A percentile compares a stretch with the other conserved stretches of the same genome.
phyloP scores from a whole-genome alignment of 176 grass and related monocot species.

The Cenchrus americanus region DNA sequence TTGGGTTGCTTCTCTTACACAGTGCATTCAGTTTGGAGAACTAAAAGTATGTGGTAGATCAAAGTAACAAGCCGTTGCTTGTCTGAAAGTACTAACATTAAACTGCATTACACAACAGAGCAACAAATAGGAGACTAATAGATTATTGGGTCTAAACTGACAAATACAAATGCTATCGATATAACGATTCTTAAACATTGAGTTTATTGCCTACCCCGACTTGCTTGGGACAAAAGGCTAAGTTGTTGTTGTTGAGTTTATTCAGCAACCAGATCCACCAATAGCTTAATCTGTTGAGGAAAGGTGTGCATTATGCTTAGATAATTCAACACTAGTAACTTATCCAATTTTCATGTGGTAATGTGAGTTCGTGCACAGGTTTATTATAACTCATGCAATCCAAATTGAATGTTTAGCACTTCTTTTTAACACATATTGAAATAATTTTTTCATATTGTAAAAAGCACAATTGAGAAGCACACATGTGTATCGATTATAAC shows the following conservation, averaged over 20 bases:
- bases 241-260: too few species aligned
- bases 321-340: not conserved
- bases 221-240: too few species aligned
- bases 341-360: not conserved
- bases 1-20: not conserved
- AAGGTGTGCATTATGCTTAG: not conserved
- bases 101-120: not conserved
- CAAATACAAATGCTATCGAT: not conserved
- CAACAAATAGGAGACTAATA: conserved; percentile 17
- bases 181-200: not conserved
- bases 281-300: not conserved
- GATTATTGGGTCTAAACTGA: not conserved
- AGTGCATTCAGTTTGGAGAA: not conserved
- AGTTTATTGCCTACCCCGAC: too few species aligned
- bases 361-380: not conserved
- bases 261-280: not conserved
- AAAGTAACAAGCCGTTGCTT: not conserved
- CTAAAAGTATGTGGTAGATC: not conserved
- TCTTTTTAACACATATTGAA: not conserved
- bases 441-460: not conserved
- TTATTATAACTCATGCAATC: not conserved
- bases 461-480: conserved; percentile 18
- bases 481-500: not conserved
- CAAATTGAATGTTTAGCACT: not conserved
- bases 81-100: not conserved